These are phyloP conservation scores for Thinopyrum elongatum DNA, from an alignment of 176 grass and related monocot genomes.

Conservation along the genomic window DNA sequence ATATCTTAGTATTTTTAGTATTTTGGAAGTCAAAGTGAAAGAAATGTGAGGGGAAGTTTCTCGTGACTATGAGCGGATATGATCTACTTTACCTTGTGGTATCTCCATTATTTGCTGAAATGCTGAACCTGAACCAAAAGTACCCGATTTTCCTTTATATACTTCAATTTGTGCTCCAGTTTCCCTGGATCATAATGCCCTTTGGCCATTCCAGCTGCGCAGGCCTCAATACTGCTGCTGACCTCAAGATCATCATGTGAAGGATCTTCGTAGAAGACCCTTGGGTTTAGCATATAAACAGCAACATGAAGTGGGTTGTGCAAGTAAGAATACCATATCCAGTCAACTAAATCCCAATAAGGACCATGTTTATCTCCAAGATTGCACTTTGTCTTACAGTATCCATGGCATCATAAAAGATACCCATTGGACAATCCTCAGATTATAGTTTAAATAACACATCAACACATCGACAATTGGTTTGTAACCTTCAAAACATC, in stretches of 20 bases:
- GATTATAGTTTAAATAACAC: slow-evolving; percentile 42
- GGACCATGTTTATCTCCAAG: slow-evolving; percentile 21
- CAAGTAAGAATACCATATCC: slow-evolving; percentile 71
- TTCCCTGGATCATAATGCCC: slow-evolving; percentile 13
- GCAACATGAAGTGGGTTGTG: slow-evolving; percentile 58
- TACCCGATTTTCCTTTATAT: slow-evolving; percentile 43
- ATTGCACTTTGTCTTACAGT: slow-evolving; percentile 46
- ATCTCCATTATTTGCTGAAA: slow-evolving; percentile 34
- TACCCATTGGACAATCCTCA: slow-evolving; percentile 48
- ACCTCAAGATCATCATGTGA: slow-evolving; percentile 55
- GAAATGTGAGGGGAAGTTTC: background rate
- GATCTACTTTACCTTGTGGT: slow-evolving; percentile 52
- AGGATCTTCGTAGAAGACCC: slow-evolving; percentile 44
- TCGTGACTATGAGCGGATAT: background rate
- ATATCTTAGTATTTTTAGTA: background rate
- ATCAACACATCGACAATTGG: slow-evolving; percentile 55
- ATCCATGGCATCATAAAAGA: slow-evolving; percentile 80
- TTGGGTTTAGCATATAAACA: slow-evolving; percentile 64
- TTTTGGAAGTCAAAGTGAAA: background rate
- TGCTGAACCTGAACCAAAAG: slow-evolving; percentile 35
- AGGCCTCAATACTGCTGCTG: slow-evolving; percentile 40
- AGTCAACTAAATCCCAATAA: slow-evolving; percentile 57
- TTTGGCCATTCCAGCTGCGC: slow-evolving; percentile 30
- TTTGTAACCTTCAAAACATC: slow-evolving; percentile 56
- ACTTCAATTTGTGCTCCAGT: slow-evolving; percentile 45